Evolutionary conservation across 2,329 filamentous ascomycete species (phyloP).

Genomic region (Microdochium bolleyi): DNA sequence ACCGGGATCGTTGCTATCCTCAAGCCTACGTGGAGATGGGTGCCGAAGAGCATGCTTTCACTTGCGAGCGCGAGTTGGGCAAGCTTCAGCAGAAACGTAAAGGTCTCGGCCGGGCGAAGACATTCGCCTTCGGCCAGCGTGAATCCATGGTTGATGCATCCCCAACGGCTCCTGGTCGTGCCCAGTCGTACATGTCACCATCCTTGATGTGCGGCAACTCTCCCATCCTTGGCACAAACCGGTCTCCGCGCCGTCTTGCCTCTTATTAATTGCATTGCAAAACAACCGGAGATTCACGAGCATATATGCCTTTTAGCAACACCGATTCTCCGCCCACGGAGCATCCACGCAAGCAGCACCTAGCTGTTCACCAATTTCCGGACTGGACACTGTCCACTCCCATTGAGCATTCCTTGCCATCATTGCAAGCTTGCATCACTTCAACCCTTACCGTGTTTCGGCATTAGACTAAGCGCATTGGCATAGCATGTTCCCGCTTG

Average conservation of each 20-base stretch:
- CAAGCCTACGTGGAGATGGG: conserved; percentile 98
- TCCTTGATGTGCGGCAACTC: conserved; percentile 24
- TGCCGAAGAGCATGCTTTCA: conserved; percentile 81
- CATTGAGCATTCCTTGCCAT: conserved; percentile 5
- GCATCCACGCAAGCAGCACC: neutral
- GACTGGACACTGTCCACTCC: conserved; percentile 5
- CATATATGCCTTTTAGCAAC: neutral
- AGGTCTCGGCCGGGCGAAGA: conserved; percentile 80
- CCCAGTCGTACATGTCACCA: conserved; percentile 28
- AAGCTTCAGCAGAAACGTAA: conserved; percentile 80
- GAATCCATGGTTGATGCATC: conserved; percentile 47
- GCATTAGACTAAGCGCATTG: conserved; percentile 20
- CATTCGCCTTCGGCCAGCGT: conserved; percentile 86
- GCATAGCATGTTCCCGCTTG: conserved; percentile 19
- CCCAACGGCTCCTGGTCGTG: conserved; percentile 45
- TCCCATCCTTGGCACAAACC: conserved; percentile 37
- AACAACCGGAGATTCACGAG: neutral
- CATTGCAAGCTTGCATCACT: conserved; percentile 4
- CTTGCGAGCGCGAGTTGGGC: conserved; percentile 90
- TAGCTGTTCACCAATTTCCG: neutral
- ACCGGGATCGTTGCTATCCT: conserved; percentile 77
- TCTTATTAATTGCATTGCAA: conserved; percentile 41
- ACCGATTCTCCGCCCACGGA: neutral
- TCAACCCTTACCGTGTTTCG: conserved; percentile 17
- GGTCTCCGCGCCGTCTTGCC: conserved; percentile 52